These are phyloP conservation scores for Trypanosoma brucei DNA, from an alignment of 208 protist genomes.

Conservation along the genomic window DNA sequence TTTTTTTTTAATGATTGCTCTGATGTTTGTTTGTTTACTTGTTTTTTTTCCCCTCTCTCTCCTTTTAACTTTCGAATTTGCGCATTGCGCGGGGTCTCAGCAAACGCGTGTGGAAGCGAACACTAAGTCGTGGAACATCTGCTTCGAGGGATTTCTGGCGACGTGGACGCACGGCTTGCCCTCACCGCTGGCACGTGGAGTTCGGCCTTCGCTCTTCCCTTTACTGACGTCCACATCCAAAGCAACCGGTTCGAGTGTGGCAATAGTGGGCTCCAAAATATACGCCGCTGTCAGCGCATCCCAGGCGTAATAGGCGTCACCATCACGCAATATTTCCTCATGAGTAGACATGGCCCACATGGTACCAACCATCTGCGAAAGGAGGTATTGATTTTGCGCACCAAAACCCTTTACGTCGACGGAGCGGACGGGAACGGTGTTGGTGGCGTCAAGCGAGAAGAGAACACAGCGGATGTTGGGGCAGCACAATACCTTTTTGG, in stretches of 20 bases:
- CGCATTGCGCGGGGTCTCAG: slow-evolving; percentile 2
- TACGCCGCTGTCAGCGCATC: slow-evolving; percentile 86
- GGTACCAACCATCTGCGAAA: slow-evolving; percentile 82
- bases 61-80: too few species aligned
- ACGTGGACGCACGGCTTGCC: slow-evolving; percentile 24
- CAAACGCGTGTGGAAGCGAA: slow-evolving; percentile 36
- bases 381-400: slow-evolving; percentile 66
- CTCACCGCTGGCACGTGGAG: slow-evolving; percentile 14
- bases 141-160: slow-evolving; percentile 47
- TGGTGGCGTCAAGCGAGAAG: slow-evolving; percentile 85
- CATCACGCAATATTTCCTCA: slow-evolving; percentile 48
- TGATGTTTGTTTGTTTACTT: neutral
- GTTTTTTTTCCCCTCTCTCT: neutral
- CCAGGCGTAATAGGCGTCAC: slow-evolving; percentile 85
- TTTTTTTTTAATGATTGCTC: neutral
- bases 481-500: slow-evolving; percentile 63
- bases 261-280: slow-evolving; percentile 48
- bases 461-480: slow-evolving; percentile 45
- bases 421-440: slow-evolving; percentile 74
- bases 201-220: slow-evolving; percentile 55
- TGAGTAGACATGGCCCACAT: slow-evolving; percentile 82
- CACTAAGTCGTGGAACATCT: slow-evolving; percentile 66
- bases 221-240: slow-evolving; percentile 56
- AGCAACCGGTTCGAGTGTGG: slow-evolving; percentile 38
- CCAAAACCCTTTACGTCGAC: slow-evolving; percentile 68